Percentiles rank a stretch among this genome's conserved stretches.
These are phyloP conservation scores for Chenopodium album DNA, from an alignment of 148 eudicot genomes.

Conservation along the genomic window DNA sequence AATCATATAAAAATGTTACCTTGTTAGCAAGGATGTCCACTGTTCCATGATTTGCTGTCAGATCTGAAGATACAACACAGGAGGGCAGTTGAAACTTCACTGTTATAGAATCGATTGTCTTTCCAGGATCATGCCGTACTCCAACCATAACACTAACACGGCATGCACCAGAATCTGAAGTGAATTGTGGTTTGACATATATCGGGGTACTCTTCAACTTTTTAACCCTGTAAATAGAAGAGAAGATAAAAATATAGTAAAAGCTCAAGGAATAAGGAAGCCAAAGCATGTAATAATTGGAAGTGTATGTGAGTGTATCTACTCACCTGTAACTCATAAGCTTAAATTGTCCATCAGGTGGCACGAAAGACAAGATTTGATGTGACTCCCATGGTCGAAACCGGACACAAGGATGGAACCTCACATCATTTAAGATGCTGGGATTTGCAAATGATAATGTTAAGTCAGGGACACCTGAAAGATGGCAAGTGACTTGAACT, in stretches of 20 bases:
- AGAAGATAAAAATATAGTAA: neutral
- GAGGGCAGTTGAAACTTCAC: conserved; percentile 76
- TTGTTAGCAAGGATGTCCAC: conserved; percentile 79
- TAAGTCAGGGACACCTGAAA: conserved; percentile 93
- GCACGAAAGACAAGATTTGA: conserved; percentile 87
- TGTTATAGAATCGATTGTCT: conserved; percentile 72
- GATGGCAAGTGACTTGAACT: conserved; percentile 79
- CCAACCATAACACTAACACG: conserved; percentile 86
- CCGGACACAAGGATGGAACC: conserved; percentile 95
- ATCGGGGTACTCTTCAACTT: conserved; percentile 80
- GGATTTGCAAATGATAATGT: conserved; percentile 87
- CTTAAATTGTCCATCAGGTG: conserved; percentile 96
- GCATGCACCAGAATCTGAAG: conserved; percentile 83
- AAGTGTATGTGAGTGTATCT: neutral
- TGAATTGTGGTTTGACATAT: conserved; percentile 92
- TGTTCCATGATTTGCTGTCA: conserved; percentile 78
- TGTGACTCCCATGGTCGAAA: conserved; percentile 91
- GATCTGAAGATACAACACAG: conserved; percentile 68
- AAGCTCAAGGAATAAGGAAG: neutral
- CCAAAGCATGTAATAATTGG: conserved; percentile 10
- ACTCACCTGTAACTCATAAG: conserved; percentile 94
- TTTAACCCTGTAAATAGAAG: conserved; percentile 55
- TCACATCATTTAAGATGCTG: conserved; percentile 72
- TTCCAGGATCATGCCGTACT: conserved; percentile 79
- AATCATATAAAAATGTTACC: conserved; percentile 42